These are phyloP conservation scores for Chromera velia DNA, from an alignment of 73 alveolate species.

Conservation along the genomic window DNA sequence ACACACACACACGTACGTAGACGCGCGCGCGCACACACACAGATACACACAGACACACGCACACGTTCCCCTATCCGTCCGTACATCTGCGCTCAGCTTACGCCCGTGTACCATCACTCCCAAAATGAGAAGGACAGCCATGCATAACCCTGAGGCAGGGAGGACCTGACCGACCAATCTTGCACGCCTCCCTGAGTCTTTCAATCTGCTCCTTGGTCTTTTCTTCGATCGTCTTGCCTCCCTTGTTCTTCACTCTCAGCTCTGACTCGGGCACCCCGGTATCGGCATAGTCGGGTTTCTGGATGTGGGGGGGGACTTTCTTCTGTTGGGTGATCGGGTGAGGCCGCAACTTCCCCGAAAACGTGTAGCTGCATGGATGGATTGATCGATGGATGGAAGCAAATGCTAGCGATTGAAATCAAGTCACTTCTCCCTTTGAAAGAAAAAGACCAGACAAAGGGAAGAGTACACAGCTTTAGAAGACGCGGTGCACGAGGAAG, in stretches of 20 bases:
- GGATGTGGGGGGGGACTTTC: constrained; percentile 69
- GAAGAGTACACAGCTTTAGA: too few species aligned
- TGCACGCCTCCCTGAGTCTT: neutral
- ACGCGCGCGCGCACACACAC: too few species aligned
- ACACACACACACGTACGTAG: too few species aligned
- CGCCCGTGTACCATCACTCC: too few species aligned
- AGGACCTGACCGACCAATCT: neutral
- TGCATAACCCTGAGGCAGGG: neutral
- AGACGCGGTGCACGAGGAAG: too few species aligned
- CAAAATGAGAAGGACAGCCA: too few species aligned
- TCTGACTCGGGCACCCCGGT: constrained; percentile 13
- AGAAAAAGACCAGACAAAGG: too few species aligned
- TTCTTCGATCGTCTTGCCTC: neutral
- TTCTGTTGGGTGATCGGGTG: constrained; percentile 50
- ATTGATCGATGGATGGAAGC: too few species aligned
- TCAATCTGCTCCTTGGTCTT: neutral
- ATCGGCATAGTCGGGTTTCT: constrained; percentile 77
- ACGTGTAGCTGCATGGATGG: constrained; percentile 10
- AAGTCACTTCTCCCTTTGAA: neutral
- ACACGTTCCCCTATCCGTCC: too few species aligned
- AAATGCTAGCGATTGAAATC: neutral
- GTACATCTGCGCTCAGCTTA: too few species aligned
- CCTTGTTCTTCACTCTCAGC: constrained; percentile 44
- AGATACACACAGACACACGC: too few species aligned
- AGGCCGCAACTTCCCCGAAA: constrained; percentile 77